phyloP scores from a whole-genome alignment of 129 eudicot species.

The Artemisia argyi region DNA sequence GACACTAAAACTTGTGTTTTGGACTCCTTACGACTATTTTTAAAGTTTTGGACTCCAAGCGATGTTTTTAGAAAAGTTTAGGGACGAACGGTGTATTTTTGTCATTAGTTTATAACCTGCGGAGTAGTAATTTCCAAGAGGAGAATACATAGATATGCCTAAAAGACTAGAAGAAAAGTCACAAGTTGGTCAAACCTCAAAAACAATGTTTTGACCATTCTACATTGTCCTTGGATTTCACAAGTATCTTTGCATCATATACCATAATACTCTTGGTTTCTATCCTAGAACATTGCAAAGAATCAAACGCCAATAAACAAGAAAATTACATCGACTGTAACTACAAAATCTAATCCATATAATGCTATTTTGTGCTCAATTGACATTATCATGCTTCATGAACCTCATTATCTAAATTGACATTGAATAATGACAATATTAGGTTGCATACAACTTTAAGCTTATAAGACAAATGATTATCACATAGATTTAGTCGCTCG shows the following conservation, averaged over 20 bases:
- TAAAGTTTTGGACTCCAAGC: no score
- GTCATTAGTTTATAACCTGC: no score
- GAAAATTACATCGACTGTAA: conserved; percentile 20
- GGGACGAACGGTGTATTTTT: no score
- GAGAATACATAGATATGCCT: no score
- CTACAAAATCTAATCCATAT: conserved; percentile 24
- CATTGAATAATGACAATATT: conserved; percentile 5
- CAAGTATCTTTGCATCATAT: conserved; percentile 9
- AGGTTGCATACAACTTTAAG: neutral
- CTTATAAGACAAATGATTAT: neutral
- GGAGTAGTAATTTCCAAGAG: no score
- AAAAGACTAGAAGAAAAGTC: neutral
- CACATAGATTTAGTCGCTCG: conserved; percentile 17
- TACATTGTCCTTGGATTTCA: conserved; percentile 17
- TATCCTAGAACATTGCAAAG: conserved; percentile 20
- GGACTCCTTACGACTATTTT: no score
- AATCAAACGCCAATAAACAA: conserved; percentile 22
- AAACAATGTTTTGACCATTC: conserved; percentile 21
- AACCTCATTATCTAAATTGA: neutral
- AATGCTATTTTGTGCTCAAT: neutral
- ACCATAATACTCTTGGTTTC: neutral
- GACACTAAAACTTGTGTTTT: no score
- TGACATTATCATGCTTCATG: neutral
- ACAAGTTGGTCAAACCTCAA: conserved; percentile 26
- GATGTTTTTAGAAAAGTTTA: no score